Percentiles rank a stretch among this genome's conserved stretches.
Evolutionary conservation across 2,329 filamentous ascomycete species (phyloP).

Genomic region (Emmonsia crescens): DNA sequence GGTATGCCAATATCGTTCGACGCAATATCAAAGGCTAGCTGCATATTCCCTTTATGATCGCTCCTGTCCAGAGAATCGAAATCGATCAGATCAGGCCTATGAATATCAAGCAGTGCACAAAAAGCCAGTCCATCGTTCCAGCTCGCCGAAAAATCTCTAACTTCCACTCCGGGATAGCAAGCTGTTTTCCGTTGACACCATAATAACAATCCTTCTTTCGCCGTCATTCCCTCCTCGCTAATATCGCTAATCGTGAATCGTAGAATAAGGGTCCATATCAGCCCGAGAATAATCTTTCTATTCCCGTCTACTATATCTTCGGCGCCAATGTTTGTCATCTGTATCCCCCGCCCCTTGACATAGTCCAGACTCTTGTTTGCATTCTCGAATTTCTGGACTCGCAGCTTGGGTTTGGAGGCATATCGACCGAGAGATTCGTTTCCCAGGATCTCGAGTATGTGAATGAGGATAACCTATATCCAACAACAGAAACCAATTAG

Average conservation of each 20-base stretch:
- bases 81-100: slow-evolving; percentile 92
- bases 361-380: slow-evolving; percentile 92
- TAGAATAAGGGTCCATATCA: slow-evolving; percentile 98
- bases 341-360: slow-evolving; percentile 80
- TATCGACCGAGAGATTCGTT: slow-evolving; percentile 92
- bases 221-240: slow-evolving; percentile 94
- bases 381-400: slow-evolving; percentile 96
- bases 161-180: slow-evolving; percentile 94
- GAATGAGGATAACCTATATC: slow-evolving; percentile 75
- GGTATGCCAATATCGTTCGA: slow-evolving; percentile 95
- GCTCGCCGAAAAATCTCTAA: slow-evolving; percentile 85
- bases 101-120: slow-evolving; percentile 91
- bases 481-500: neutral
- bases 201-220: slow-evolving; percentile 84
- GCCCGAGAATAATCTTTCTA: slow-evolving; percentile 87
- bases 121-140: slow-evolving; percentile 98
- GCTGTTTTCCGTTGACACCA: slow-evolving; percentile 99
- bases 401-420: slow-evolving; percentile 88
- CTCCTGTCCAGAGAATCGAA: slow-evolving; percentile 89
- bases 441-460: slow-evolving; percentile 91
- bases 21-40: slow-evolving; percentile 92
- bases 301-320: slow-evolving; percentile 98
- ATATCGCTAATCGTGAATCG: slow-evolving; percentile 98
- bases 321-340: slow-evolving; percentile 96
- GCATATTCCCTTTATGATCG: slow-evolving; percentile 95